These are phyloP conservation scores for Chalciporus sphaerocephalus DNA, from an alignment of 768 basidiomycete genomes.

Conservation along the genomic window DNA sequence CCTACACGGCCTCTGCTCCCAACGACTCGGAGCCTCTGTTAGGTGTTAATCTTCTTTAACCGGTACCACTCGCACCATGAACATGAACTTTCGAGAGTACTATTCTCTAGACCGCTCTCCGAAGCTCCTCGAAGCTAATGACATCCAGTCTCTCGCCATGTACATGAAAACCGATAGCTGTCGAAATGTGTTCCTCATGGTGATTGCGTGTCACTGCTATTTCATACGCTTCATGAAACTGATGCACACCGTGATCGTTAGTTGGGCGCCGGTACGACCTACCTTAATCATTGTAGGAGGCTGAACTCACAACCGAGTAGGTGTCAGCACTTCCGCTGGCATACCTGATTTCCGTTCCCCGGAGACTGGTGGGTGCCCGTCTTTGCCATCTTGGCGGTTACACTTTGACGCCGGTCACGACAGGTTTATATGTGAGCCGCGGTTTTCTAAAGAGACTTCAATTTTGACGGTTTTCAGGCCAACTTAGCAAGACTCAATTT, in stretches of 20 bases:
- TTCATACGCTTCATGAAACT: constrained; percentile 3
- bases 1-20: no score
- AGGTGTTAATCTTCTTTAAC: no score
- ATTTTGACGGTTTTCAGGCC: constrained; percentile 41
- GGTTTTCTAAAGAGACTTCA: background rate
- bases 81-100: constrained; percentile 12
- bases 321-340: constrained; percentile 74
- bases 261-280: constrained; percentile 62
- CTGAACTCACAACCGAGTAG: constrained; percentile 31
- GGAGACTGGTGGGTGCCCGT: constrained; percentile 58
- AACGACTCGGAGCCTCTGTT: no score
- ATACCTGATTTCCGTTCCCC: constrained; percentile 91
- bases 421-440: constrained; percentile 30
- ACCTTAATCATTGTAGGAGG: background rate
- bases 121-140: constrained; percentile 32
- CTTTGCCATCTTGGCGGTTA: background rate
- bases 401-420: background rate
- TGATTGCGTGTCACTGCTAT: constrained; percentile 26
- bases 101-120: constrained; percentile 5
- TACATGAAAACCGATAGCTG: constrained; percentile 69
- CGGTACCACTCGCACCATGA: background rate
- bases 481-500: constrained; percentile 73
- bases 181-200: constrained; percentile 71
- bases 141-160: constrained; percentile 49
- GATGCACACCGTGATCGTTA: constrained; percentile 37